Evolutionary conservation across 2,329 filamentous ascomycete genomes (phyloP).

Genomic region (Cryphonectria japonica): DNA sequence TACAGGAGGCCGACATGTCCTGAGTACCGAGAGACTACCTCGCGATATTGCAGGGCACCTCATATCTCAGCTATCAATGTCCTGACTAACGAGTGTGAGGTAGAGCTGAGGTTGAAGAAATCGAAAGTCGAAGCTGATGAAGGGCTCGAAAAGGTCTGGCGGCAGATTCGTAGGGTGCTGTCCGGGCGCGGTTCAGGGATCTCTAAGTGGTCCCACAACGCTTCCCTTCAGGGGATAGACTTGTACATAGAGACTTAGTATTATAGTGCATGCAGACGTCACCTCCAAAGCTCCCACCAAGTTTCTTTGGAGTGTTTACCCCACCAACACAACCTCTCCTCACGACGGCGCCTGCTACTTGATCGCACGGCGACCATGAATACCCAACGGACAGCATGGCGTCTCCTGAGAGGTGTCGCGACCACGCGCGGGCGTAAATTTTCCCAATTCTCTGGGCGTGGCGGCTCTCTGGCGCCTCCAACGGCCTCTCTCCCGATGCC

Average conservation of each 20-base stretch:
- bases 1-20: not conserved
- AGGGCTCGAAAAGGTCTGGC: not conserved
- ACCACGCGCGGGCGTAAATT: slow-evolving; percentile 46
- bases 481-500: slow-evolving; percentile 57
- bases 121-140: not conserved
- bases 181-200: slow-evolving; percentile 9
- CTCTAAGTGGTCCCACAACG: slow-evolving; percentile 7
- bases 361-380: slow-evolving; percentile 39
- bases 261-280: slow-evolving; percentile 21
- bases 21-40: slow-evolving; percentile 4
- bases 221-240: not conserved
- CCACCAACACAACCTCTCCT: not conserved
- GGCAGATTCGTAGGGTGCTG: not conserved
- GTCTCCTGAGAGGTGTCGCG: slow-evolving; percentile 42
- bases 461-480: slow-evolving; percentile 33
- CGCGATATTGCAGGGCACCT: slow-evolving; percentile 11
- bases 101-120: not conserved
- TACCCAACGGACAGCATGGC: slow-evolving; percentile 40
- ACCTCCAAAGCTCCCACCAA: slow-evolving; percentile 7
- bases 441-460: slow-evolving; percentile 45
- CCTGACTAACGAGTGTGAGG: not conserved
- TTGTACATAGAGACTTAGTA: not conserved
- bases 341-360: slow-evolving; percentile 5
- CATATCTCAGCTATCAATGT: slow-evolving; percentile 7
- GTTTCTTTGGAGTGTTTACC: slow-evolving; percentile 6